Evolutionary conservation across 2,329 filamentous ascomycete genomes (phyloP).

Genomic region (Elsinoe necatrix): DNA sequence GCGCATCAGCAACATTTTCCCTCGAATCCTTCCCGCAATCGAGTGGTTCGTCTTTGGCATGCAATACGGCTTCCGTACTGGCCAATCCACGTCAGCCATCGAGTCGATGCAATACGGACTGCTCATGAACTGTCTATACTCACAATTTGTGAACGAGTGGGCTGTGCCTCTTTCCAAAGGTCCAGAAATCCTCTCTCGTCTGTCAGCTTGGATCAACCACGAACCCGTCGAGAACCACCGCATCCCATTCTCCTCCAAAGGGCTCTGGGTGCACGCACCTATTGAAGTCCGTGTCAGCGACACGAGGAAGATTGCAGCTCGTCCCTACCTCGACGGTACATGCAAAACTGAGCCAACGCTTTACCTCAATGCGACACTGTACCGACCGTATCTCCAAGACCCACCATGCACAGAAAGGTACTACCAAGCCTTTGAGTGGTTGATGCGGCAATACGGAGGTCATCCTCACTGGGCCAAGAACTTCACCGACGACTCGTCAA

Average conservation of each 20-base stretch:
- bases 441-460: constrained; percentile 78
- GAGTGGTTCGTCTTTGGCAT: constrained; percentile 97
- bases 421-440: constrained; percentile 82
- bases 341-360: constrained; percentile 60
- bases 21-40: constrained; percentile 72
- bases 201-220: constrained; percentile 78
- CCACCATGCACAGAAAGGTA: constrained; percentile 69
- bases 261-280: constrained; percentile 78
- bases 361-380: constrained; percentile 85
- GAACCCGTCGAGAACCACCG: constrained; percentile 56
- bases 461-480: constrained; percentile 92
- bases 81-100: constrained; percentile 60
- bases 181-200: constrained; percentile 72
- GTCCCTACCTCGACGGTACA: constrained; percentile 67
- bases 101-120: constrained; percentile 73
- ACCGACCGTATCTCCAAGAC: constrained; percentile 69
- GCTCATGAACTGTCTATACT: constrained; percentile 95
- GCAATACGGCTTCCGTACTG: constrained; percentile 84
- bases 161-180: constrained; percentile 78
- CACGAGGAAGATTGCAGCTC: constrained; percentile 45
- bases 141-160: constrained; percentile 99
- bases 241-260: constrained; percentile 74
- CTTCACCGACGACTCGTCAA: constrained; percentile 54
- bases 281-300: constrained; percentile 84
- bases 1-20: constrained; percentile 67